Conservation (phyloP, 805 yeast species). For the Cyberlindnera amylophila region DNA sequence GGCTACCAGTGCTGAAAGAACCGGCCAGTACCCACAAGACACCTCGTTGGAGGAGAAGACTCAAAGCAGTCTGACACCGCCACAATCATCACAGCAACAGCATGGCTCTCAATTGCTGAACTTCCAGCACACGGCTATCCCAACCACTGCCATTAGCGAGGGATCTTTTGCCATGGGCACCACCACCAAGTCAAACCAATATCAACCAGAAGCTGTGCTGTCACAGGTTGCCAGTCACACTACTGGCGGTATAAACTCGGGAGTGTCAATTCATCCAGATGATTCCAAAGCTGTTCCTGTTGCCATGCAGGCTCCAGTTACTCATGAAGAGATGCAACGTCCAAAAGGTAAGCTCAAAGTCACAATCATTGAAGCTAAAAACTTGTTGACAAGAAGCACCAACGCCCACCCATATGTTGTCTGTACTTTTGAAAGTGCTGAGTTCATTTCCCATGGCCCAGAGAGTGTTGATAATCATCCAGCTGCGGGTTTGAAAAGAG, state of each 20-base stretch:
- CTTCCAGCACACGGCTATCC: conserved; percentile 48
- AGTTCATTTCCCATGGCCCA: conserved; percentile 82
- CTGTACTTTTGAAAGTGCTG: conserved; percentile 87
- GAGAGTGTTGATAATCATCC: conserved; percentile 35
- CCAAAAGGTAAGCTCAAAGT: conserved; percentile 85
- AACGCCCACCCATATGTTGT: conserved; percentile 81
- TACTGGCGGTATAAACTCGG: conserved; percentile 7
- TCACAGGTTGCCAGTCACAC: conserved; percentile 29
- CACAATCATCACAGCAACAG: conserved; percentile 12
- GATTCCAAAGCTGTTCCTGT: conserved; percentile 1
- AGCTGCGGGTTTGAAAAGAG: conserved; percentile 15
- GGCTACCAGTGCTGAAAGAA: conserved; percentile 14
- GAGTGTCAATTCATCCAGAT: not conserved
- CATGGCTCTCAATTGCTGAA: conserved; percentile 29
- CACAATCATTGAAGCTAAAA: conserved; percentile 74
- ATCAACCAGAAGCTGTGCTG: conserved; percentile 33
- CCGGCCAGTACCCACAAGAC: conserved; percentile 6
- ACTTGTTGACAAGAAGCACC: conserved; percentile 51
- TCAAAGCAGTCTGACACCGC: conserved; percentile 7
- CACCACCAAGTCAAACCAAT: conserved; percentile 40
- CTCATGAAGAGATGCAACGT: conserved; percentile 14
- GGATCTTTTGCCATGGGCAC: conserved; percentile 68
- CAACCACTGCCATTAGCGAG: conserved; percentile 67
- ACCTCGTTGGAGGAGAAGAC: conserved; percentile 9
- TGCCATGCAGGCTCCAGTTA: not conserved